Percentiles rank a stretch among this genome's conserved stretches.
These are phyloP conservation scores for Zygosaccharomyces lentus DNA, from an alignment of 805 yeast genomes.

Conservation along the genomic window DNA sequence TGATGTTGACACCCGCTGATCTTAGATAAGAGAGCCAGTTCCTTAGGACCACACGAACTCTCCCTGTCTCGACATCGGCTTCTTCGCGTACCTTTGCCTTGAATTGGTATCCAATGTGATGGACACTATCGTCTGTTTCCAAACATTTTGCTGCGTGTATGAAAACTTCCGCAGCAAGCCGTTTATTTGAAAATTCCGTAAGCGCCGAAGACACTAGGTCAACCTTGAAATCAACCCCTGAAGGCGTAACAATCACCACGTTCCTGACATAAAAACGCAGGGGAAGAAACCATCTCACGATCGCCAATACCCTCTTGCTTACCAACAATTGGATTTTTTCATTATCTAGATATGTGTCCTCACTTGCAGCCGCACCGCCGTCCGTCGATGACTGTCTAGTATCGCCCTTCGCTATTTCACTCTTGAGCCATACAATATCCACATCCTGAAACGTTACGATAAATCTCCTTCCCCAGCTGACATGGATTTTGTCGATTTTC, in stretches of 20 bases:
- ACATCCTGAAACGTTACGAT: constrained; percentile 20
- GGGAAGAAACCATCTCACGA: constrained; percentile 17
- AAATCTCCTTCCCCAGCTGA: constrained; percentile 22
- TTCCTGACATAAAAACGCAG: constrained; percentile 14
- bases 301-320: constrained; percentile 5
- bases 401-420: not conserved
- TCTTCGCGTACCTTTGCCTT: constrained; percentile 11
- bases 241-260: constrained; percentile 9
- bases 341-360: not conserved
- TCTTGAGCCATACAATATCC: constrained; percentile 10
- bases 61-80: not conserved
- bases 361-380: not conserved
- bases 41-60: constrained; percentile 8
- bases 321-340: constrained; percentile 12
- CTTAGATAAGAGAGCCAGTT: constrained; percentile 23
- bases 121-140: constrained; percentile 16
- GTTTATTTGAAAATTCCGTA: constrained; percentile 13
- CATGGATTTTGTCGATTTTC: constrained; percentile 15
- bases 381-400: not conserved
- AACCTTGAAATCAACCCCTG: constrained; percentile 10
- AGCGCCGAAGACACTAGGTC: constrained; percentile 21
- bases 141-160: constrained; percentile 18
- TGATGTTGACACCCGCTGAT: constrained; percentile 19
- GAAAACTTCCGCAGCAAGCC: constrained; percentile 19
- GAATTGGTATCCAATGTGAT: constrained; percentile 19